Base-by-base conservation (phyloP, 2,329 filamentous ascomycete species). In the Talaromyces sp. region DNA sequence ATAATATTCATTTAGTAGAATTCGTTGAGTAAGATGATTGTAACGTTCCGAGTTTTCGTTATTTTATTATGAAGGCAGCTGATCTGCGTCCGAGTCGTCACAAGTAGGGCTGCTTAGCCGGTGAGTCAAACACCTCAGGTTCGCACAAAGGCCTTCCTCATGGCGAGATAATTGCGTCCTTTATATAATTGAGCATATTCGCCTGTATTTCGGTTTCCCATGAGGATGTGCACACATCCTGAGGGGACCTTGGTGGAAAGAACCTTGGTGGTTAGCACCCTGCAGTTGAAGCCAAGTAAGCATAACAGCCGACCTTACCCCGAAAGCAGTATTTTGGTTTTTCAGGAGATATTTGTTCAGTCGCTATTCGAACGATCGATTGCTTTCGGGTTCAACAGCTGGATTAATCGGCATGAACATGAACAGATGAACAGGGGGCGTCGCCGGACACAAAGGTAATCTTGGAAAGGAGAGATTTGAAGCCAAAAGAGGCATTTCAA, bases 161-260 rank as follows among this genome's bases (percentile, higher is more conserved):
- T 21, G 19, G 21, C 10, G 24, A 50, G 43, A 50, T 26, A 3
- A n/a, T 4, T 17, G 21, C 10, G 17, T 26, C 19, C 14, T 52
- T 52, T 29, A 27, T 52, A 29, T 52, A 52, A 1, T 27, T 27
- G 49, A 29, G 14, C 29, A 17, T 19, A 52, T 17, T 52, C 4
- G 24, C 7, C 13, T 29, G 49, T 4, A n/a, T 29, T 52, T 11
- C 17, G 24, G 24, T 29, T n/a, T n/a, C 11, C 27, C 7, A 24
- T 52, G 49, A 29, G 49, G 49, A 52, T 52, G 49, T 52, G 49
- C 14, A n/a, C 49, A 52, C 49, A 52, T 52, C 49, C 49, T 52
- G 14, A 52, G 14, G 13, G 49, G 24, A 52, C 49, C 49, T 52
- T 52, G 49, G 49, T 7, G 24, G 49, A 52, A 29, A 52, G 49